Base-by-base conservation (phyloP, 768 basidiomycete genomes). In the Mycena epipterygia region DNA sequence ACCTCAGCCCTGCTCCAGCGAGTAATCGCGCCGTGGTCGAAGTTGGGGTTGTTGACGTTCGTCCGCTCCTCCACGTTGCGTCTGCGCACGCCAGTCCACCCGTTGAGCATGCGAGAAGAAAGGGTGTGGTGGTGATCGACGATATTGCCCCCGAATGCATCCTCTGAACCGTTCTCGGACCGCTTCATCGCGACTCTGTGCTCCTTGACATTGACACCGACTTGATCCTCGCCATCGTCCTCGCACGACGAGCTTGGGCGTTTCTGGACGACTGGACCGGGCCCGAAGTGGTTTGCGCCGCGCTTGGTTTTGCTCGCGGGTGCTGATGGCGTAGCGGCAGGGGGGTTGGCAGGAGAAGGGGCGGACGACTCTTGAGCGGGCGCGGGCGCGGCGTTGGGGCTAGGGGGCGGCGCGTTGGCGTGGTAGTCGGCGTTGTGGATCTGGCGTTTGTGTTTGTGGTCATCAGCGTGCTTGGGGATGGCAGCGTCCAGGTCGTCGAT, bases 401-500 rank as follows among this genome's bases (percentile, higher is more conserved):
- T 53, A 12, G 71, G 64, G 16, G 61, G 67, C 6, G 67, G 64
- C 17, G 19, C n/a, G 42, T 64, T 62, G 21, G 67, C 67, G 32
- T 61, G 58, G 44, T 68, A 73, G 63, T 73, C 67, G 32, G 71
- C 71, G 48, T 73, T 73, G 64, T 62, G 71, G 39, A 73, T 68
- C 58, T 68, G 72, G 39, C 72, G 71, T 41, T 60, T 70, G 19
- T 59, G 49, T 13, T 4, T 13, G 14, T 27, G 29, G 7, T 48
- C 9, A 3, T 48, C n/a, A 25, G 23, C 46, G 9, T 23, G n/a
- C n/a, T n/a, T n/a, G n/a, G 35, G 6, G 46, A 27, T 4, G n/a
- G 55, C 19, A 16, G 39, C 21, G 52, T 27, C 21, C 37, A 25
- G 19, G n/a, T 41, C 60, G n/a, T 46, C 17, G 35, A 55, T 46